phyloP scores from a whole-genome alignment of 345 rosid species.

The Aquilaria yunnanensis region DNA sequence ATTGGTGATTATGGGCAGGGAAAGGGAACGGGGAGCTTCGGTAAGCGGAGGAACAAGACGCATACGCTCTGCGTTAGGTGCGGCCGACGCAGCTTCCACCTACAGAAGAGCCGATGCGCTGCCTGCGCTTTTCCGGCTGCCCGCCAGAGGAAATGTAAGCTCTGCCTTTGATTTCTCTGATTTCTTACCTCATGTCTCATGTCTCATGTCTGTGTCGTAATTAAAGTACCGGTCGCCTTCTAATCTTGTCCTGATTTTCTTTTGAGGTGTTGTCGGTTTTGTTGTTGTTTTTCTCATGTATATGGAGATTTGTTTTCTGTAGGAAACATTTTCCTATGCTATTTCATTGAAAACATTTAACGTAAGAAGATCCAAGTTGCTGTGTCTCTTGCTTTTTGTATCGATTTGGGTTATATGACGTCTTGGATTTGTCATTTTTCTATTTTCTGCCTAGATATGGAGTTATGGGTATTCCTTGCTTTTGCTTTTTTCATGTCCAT shows the following conservation, averaged over 20 bases:
- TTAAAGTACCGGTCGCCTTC: too few relatives aligned
- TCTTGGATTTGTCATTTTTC: too few relatives aligned
- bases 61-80: constrained; percentile 95
- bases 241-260: too few relatives aligned
- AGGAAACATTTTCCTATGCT: too few relatives aligned
- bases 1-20: constrained; percentile 35
- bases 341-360: too few relatives aligned
- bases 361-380: background rate
- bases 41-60: constrained; percentile 96
- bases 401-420: too few relatives aligned
- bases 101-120: constrained; percentile 91
- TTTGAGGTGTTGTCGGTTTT: too few relatives aligned
- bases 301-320: too few relatives aligned
- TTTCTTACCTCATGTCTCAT: background rate
- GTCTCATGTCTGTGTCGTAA: background rate
- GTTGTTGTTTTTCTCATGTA: too few relatives aligned
- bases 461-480: too few relatives aligned
- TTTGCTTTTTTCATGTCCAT: too few relatives aligned
- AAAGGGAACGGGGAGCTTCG: constrained; percentile 96
- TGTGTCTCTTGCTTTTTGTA: background rate
- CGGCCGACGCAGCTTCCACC: constrained; percentile 96
- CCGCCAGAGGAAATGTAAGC: constrained; percentile 81
- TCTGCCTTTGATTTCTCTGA: background rate
- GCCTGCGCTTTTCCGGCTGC: constrained; percentile 93
- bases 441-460: too few relatives aligned